Conservation (phyloP, 2,329 filamentous ascomycete genomes). For the Dactylellina drechsleri region DNA sequence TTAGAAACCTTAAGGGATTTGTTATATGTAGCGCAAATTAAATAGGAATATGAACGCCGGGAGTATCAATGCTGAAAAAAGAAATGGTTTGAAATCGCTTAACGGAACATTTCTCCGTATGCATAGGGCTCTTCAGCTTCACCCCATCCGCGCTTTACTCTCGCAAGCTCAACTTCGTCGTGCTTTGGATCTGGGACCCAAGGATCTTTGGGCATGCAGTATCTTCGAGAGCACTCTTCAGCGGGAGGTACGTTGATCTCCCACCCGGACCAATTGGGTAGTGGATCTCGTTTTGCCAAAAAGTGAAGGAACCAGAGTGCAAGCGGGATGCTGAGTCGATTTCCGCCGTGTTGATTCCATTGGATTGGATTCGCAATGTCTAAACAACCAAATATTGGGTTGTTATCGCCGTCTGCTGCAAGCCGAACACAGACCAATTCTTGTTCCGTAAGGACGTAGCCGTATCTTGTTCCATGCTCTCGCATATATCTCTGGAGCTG, state of each 20-base stretch:
- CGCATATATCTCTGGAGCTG: conserved; percentile 49
- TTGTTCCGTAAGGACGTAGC: conserved; percentile 48
- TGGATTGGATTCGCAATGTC: conserved; percentile 51
- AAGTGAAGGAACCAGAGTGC: conserved; percentile 50
- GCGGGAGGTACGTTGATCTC: conserved; percentile 39
- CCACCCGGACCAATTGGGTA: conserved; percentile 49
- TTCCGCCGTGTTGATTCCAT: conserved; percentile 49
- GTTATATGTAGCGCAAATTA: background rate
- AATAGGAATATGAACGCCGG: background rate
- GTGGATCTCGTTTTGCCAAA: conserved; percentile 41
- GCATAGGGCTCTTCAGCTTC: conserved; percentile 51
- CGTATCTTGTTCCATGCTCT: conserved; percentile 47
- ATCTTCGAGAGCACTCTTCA: conserved; percentile 51
- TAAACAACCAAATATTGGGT: conserved; percentile 47
- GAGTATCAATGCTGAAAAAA: background rate
- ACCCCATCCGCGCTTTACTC: conserved; percentile 51
- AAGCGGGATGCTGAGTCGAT: conserved; percentile 44
- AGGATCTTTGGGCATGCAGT: conserved; percentile 49
- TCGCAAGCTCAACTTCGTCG: conserved; percentile 51
- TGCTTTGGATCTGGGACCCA: conserved; percentile 51
- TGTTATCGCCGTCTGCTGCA: conserved; percentile 35
- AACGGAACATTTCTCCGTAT: conserved; percentile 47
- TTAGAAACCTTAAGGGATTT: background rate
- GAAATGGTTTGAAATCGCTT: conserved; percentile 5
- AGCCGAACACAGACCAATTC: conserved; percentile 48